phyloP scores from a whole-genome alignment of 202 grass and related monocot species.

The Saccharum hybrid region DNA sequence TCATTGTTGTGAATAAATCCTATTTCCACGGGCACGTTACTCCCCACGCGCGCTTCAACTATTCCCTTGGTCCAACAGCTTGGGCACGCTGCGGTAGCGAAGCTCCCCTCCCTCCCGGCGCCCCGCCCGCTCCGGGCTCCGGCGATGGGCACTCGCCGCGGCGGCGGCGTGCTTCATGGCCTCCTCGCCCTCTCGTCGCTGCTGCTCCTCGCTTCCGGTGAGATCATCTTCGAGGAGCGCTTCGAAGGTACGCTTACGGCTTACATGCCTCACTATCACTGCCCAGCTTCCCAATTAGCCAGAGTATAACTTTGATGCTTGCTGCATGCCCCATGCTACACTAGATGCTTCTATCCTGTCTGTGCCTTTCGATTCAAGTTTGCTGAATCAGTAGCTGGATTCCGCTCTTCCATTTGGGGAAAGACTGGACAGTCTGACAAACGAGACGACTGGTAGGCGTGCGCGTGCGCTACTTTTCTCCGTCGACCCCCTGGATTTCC shows the following conservation, averaged over 20 bases:
- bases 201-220: slow-evolving; percentile 60
- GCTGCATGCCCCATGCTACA: neutral
- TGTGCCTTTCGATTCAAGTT: slow-evolving; percentile 16
- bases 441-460: too few relatives aligned
- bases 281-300: neutral
- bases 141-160: slow-evolving; percentile 36
- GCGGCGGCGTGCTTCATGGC: neutral
- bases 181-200: slow-evolving; percentile 58
- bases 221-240: slow-evolving; percentile 95
- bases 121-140: neutral
- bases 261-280: neutral
- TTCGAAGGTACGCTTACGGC: slow-evolving; percentile 68
- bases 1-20: slow-evolving; percentile 25
- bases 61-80: slow-evolving; percentile 27
- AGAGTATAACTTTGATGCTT: neutral
- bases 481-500: neutral
- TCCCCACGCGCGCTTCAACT: slow-evolving; percentile 45
- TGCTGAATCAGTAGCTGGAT: neutral
- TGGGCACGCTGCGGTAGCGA: slow-evolving; percentile 10
- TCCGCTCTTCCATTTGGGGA: slow-evolving; percentile 36
- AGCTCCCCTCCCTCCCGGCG: neutral
- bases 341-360: slow-evolving; percentile 21
- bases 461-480: neutral
- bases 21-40: neutral
- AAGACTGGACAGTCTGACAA: neutral